Evolutionary conservation across 106 monocot genomes (phyloP), one percentile per base, ranked within the genome.

Genomic region (Allium sativum): DNA sequence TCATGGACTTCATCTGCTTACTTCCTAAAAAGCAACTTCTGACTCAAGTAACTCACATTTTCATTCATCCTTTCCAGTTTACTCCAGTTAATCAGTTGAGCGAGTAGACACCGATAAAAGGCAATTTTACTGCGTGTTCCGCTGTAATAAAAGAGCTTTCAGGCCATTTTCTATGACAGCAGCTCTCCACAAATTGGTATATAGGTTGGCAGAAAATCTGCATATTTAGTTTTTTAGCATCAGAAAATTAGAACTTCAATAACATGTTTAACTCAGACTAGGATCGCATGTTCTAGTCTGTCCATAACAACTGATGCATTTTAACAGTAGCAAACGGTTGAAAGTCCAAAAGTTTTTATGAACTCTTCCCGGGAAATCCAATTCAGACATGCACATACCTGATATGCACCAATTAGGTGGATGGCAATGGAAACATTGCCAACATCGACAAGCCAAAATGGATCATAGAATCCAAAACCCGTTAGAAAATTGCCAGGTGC

Each of bases 381-480:
- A 21, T 21, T 5, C 7, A 44, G 5, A 3, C 3, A 43, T 42
- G 3, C 20, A 42, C 6, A 78, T 68, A 89, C 93, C 68, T 88
- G 93, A 72, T 90, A 95, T 48, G 89, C 94, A 10, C 94, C 89
- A 56, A 90, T 73, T 46, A 89, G 86, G 68, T 95, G 94, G 68
- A 95, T 44, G 42, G 77, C 86, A 20, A 95, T 79, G 69, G 76
- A 80, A 42, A 73, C 69, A 52, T 86, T 94, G 42, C 78, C 81
- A 21, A 86, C 70, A 60, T 81, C 81, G 42, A 86, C 72, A 2
- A 81, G 75, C 86, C 93, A 94, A 74, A 58, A 94, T 0, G 89
- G 93, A 64, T 94, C 77, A 74, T 95, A 95, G 74, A 95, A 95
- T 45, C 94, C 90, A 18, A 95, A 95, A 6, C 94, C 94, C 1